These are phyloP conservation scores for Colletotrichum sp. DNA, from an alignment of 2,329 filamentous ascomycete genomes.

Conservation along the genomic window DNA sequence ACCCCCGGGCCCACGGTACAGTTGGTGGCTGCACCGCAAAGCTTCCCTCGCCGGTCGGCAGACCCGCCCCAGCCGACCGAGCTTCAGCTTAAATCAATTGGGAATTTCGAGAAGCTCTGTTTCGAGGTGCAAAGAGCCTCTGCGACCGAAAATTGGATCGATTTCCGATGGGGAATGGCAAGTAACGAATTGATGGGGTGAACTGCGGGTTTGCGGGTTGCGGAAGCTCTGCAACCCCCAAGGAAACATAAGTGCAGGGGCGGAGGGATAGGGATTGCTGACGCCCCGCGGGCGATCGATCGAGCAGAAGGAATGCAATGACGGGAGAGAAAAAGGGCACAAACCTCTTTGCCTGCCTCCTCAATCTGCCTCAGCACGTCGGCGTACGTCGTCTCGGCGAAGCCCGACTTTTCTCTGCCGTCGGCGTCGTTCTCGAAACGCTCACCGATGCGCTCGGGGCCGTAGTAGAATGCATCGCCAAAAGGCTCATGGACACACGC, in stretches of 20 bases:
- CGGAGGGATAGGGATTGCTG: not conserved
- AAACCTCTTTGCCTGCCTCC: conserved; percentile 74
- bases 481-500: conserved; percentile 94
- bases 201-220: not conserved
- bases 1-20: not conserved
- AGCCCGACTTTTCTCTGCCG: conserved; percentile 65
- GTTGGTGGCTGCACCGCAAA: not conserved
- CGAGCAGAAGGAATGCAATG: conserved; percentile 18
- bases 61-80: not conserved
- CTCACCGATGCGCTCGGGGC: conserved; percentile 82
- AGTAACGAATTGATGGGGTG: conserved; percentile 2
- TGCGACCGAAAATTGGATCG: not conserved
- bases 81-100: conserved; percentile 16
- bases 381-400: conserved; percentile 71
- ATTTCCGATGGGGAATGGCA: conserved; percentile 5
- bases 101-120: conserved; percentile 21
- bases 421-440: conserved; percentile 75
- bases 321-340: conserved; percentile 24
- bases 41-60: not conserved
- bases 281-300: not conserved
- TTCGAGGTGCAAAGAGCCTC: not conserved
- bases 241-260: not conserved
- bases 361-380: conserved; percentile 80
- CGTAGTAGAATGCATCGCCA: conserved; percentile 95
- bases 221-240: conserved; percentile 12